Evolutionary conservation across 371 early-diverging fungal species (phyloP), one percentile per base, ranked within the genome.

Genomic region (Apophysomyces ossiformis): DNA sequence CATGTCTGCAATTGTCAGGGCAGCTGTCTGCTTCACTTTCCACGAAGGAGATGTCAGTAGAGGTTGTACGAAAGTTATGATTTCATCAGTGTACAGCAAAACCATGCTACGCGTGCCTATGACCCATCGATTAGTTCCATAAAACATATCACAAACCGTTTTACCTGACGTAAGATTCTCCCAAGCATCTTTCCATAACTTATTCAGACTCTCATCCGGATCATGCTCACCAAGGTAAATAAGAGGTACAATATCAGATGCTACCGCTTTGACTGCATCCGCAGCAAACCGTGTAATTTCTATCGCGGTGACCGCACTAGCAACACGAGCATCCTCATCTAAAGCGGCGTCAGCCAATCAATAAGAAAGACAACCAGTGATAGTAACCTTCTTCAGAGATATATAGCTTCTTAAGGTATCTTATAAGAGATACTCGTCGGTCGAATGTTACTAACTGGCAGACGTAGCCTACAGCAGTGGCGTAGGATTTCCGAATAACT

Each of bases 391-490:
- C 85, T 44, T 87, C 85, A 44, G 88, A 91, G 37, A 93, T 76
- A 74, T 94, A 95, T 6, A 88, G 71, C 59, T 87, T 88, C 18
- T 85, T 84, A 37, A 96, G 72, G 63, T 92, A 88, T 21, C 81
- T 82, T 4, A 92, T 72, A 38, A 96, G 75, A 37, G 88, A 88
- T 8, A 78, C 75, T 1, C 93, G 61, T n/a, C 87, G 83, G 6
- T 83, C 80, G 58, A 82, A 86, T 0, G 87, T 75, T 11, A 86
- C 79, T 1, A 95, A 70, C 45, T 89, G 82, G 11, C 89, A 84
- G 5, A 94, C 83, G 66, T 95, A 92, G 5, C 96, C 96, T 21
- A 88, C 88, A 0, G 96, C 91, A 12, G 91, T 89, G 0, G 96
- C 93, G 75, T 87, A 95, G 0, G 95, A 85, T 70, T 95, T 93